Percentiles rank a stretch among this genome's conserved stretches.
phyloP scores from a whole-genome alignment of 768 basidiomycete species.

The Tulasnella sp. region DNA sequence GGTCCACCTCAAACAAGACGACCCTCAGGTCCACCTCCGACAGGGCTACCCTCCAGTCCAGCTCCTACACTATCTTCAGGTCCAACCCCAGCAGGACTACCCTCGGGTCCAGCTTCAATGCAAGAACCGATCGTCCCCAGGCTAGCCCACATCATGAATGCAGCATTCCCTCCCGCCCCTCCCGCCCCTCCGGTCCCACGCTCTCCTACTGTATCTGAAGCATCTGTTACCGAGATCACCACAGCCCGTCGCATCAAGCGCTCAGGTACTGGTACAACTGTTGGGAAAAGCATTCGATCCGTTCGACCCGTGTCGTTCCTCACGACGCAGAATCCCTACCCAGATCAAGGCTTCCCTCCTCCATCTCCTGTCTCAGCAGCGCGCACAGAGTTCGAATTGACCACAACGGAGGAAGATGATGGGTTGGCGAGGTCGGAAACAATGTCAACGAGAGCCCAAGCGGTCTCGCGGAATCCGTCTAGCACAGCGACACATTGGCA shows the following conservation, averaged over 20 bases:
- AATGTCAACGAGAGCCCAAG: neutral
- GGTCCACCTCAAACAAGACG: neutral
- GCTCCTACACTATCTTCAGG: neutral
- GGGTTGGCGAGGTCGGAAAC: neutral
- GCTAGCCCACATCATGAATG: neutral
- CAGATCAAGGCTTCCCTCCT: neutral
- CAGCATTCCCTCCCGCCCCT: neutral
- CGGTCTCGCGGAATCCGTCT: neutral
- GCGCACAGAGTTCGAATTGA: neutral
- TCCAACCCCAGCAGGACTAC: neutral
- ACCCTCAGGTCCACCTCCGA: too few relatives aligned
- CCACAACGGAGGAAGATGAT: neutral
- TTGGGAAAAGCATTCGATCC: neutral
- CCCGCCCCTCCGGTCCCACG: neutral
- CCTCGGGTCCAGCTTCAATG: neutral
- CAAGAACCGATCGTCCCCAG: neutral
- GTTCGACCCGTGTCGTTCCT: neutral
- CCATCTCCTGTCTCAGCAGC: neutral
- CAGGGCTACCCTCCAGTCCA: neutral
- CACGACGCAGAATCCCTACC: neutral
- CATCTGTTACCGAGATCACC: neutral
- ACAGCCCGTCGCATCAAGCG: neutral
- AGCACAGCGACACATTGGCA: neutral
- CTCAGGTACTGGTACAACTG: neutral
- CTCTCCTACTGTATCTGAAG: neutral